phyloP scores from a whole-genome alignment of 148 eudicot genomes.

The Nepenthes mirabilis region DNA sequence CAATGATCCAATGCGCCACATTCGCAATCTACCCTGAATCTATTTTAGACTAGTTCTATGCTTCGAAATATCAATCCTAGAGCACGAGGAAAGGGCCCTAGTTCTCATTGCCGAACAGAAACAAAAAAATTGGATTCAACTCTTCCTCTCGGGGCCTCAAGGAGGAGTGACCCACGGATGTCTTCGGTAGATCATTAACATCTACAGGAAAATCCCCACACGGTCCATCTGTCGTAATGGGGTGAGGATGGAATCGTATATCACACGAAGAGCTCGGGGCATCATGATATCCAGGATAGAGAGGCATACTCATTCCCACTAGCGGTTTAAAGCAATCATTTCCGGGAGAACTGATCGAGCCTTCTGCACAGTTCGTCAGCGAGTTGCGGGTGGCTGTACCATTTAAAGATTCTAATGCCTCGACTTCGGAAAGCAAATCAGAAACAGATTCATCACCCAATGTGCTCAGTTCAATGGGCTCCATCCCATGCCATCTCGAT shows the following conservation, averaged over 20 bases:
- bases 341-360: slow-evolving; percentile 41
- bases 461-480: slow-evolving; percentile 69
- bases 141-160: slow-evolving; percentile 14
- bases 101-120: background rate
- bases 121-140: background rate
- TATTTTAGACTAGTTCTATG: too few species aligned
- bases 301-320: slow-evolving; percentile 42
- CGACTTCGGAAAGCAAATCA: slow-evolving; percentile 87
- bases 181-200: slow-evolving; percentile 19
- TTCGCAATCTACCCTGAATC: too few species aligned
- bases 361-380: slow-evolving; percentile 51
- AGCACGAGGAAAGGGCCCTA: too few species aligned
- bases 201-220: slow-evolving; percentile 15
- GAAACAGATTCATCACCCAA: slow-evolving; percentile 92
- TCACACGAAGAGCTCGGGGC: slow-evolving; percentile 41
- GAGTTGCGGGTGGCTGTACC: slow-evolving; percentile 55
- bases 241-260: slow-evolving; percentile 29
- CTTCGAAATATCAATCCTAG: too few species aligned
- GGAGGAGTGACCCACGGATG: slow-evolving; percentile 28
- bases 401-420: slow-evolving; percentile 87
- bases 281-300: slow-evolving; percentile 35
- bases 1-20: too few species aligned
- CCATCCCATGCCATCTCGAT: slow-evolving; percentile 42
- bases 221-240: slow-evolving; percentile 14
- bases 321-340: slow-evolving; percentile 57